Evolutionary conservation across 2,329 filamentous ascomycete species (phyloP).

Genomic region (Fusarium sp.): DNA sequence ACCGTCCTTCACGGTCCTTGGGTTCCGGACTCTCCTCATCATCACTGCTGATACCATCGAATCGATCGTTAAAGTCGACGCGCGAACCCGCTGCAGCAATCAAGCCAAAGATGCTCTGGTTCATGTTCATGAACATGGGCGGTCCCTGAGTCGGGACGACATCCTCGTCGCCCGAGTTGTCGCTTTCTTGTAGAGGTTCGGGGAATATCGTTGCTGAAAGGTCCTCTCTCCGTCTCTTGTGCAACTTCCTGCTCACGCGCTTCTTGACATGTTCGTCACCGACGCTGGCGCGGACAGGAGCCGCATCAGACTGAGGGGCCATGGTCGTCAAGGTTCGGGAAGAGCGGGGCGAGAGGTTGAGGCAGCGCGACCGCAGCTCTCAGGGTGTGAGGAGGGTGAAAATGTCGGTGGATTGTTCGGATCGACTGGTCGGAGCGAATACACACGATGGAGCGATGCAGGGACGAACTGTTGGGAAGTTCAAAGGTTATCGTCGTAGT

Average conservation of each 20-base stretch:
- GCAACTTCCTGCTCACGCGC: conserved; percentile 58
- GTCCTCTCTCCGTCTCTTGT: conserved; percentile 57
- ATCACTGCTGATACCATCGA: conserved; percentile 83
- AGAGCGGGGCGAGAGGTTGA: conserved; percentile 22
- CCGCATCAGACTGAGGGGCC: conserved; percentile 34
- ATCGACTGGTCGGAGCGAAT: background rate
- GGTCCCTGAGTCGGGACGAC: conserved; percentile 57
- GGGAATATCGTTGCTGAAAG: conserved; percentile 58
- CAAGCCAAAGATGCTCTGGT: conserved; percentile 93
- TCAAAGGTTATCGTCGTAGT: conserved; percentile 2
- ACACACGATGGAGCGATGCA: background rate
- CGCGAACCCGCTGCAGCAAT: conserved; percentile 89
- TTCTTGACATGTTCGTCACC: conserved; percentile 53
- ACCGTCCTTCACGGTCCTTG: conserved; percentile 59
- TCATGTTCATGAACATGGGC: conserved; percentile 78
- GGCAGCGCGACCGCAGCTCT: background rate
- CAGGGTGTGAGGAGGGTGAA: background rate
- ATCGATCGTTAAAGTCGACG: conserved; percentile 83
- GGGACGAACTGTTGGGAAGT: background rate
- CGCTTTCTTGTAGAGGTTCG: conserved; percentile 64
- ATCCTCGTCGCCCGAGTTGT: conserved; percentile 63
- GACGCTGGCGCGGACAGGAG: conserved; percentile 36
- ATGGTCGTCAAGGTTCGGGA: conserved; percentile 27
- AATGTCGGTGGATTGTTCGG: background rate
- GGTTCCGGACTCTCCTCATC: conserved; percentile 74